Percentiles rank a stretch among this genome's conserved stretches.
phyloP scores from a whole-genome alignment of 345 rosid genomes.

The Corymbia maculata region DNA sequence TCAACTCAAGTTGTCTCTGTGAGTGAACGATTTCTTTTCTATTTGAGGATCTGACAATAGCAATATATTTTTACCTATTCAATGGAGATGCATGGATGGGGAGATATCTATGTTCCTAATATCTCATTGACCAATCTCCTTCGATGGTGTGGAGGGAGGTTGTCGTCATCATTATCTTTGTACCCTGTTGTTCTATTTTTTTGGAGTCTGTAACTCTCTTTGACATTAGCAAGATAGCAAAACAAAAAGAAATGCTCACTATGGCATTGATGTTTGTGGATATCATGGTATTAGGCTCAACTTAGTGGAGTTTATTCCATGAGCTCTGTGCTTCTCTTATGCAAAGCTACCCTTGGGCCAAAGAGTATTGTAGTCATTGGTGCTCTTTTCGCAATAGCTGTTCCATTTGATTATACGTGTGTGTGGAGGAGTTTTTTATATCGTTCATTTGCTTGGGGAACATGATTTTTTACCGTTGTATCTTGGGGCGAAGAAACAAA shows the following conservation, averaged over 20 bases:
- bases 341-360: neutral
- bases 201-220: neutral
- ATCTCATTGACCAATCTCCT: neutral
- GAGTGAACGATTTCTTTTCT: constrained; percentile 13
- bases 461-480: neutral
- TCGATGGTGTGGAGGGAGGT: neutral
- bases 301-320: neutral
- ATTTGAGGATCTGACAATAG: neutral
- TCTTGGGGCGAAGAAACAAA: neutral
- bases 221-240: neutral
- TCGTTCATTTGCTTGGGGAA: neutral
- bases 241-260: neutral
- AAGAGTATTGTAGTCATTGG: neutral
- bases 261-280: neutral
- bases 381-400: neutral
- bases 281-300: neutral
- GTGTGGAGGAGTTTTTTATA: neutral
- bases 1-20: constrained; percentile 36
- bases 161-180: neutral
- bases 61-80: neutral
- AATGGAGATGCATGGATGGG: neutral
- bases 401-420: neutral
- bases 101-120: neutral
- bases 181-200: neutral
- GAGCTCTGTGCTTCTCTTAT: neutral